phyloP scores from a whole-genome alignment of 495 filamentous ascomycete species.

The Trichoderma virens region DNA sequence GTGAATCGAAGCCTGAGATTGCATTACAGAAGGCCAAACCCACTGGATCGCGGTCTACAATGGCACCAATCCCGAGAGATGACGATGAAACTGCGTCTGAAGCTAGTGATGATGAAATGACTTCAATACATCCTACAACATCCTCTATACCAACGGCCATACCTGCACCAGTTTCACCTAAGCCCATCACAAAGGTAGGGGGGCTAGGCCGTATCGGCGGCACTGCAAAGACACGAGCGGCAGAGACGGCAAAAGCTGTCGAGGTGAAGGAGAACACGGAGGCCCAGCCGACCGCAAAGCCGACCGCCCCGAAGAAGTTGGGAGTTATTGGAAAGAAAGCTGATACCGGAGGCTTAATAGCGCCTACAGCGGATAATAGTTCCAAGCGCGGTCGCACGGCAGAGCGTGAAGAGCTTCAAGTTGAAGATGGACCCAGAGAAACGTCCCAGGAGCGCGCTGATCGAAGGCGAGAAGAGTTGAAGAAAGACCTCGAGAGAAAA shows the following conservation, averaged over 20 bases:
- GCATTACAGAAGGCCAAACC: slow-evolving; percentile 9
- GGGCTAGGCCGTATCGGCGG: slow-evolving; percentile 40
- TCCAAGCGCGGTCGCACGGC: neutral
- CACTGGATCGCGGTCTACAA: slow-evolving; percentile 12
- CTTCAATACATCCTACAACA: neutral
- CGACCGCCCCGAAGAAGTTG: neutral
- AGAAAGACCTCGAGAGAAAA: slow-evolving; percentile 56
- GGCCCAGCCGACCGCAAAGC: neutral
- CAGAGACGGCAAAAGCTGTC: slow-evolving; percentile 13
- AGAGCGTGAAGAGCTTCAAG: slow-evolving; percentile 11
- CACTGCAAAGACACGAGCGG: slow-evolving; percentile 9
- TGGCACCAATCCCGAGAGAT: neutral
- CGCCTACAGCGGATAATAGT: neutral
- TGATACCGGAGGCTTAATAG: neutral
- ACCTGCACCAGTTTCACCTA: slow-evolving; percentile 16
- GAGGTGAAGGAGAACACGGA: slow-evolving; percentile 9
- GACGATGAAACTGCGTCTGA: slow-evolving; percentile 37
- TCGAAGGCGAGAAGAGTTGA: slow-evolving; percentile 55
- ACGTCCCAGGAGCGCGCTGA: slow-evolving; percentile 50
- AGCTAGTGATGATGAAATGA: slow-evolving; percentile 17
- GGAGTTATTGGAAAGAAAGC: slow-evolving; percentile 12
- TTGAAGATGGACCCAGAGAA: slow-evolving; percentile 21
- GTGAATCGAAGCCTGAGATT: slow-evolving; percentile 2
- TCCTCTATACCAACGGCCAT: neutral
- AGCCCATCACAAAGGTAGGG: slow-evolving; percentile 18